Conservation (phyloP, 2,329 filamentous ascomycete genomes). For the Aspergillus japonicus region DNA sequence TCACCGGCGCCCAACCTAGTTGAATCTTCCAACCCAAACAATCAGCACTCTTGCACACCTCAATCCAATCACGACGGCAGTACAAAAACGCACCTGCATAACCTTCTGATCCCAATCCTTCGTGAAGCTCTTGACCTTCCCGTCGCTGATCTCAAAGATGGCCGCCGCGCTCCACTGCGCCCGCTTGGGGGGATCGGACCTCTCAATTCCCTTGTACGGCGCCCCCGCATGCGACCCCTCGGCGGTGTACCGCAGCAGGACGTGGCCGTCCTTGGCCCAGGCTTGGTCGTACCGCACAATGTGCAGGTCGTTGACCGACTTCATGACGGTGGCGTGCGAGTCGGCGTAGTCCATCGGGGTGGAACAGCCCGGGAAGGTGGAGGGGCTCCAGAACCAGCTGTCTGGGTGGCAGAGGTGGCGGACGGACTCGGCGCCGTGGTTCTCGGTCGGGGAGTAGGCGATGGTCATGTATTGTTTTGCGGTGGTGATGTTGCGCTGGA, state of each 20-base stretch:
- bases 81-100: conserved; percentile 17
- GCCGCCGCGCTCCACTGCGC: conserved; percentile 40
- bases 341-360: conserved; percentile 41
- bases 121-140: conserved; percentile 37
- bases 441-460: conserved; percentile 37
- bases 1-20: conserved; percentile 22
- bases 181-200: conserved; percentile 27
- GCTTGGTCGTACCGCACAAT: conserved; percentile 38
- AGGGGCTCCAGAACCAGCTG: conserved; percentile 36
- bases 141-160: conserved; percentile 40
- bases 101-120: conserved; percentile 40
- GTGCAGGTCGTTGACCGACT: conserved; percentile 33
- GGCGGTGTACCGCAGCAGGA: conserved; percentile 39
- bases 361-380: conserved; percentile 38
- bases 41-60: background rate
- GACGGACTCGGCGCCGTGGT: conserved; percentile 35
- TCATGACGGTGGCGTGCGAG: conserved; percentile 39
- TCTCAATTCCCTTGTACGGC: conserved; percentile 37
- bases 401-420: conserved; percentile 34
- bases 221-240: conserved; percentile 38
- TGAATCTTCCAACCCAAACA: conserved; percentile 15
- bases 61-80: background rate
- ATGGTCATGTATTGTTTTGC: conserved; percentile 41
- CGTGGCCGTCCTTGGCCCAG: conserved; percentile 37
- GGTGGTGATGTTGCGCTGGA: conserved; percentile 29